These are phyloP conservation scores for Filobasidium floriforme DNA, from an alignment of 768 basidiomycete genomes.

Conservation along the genomic window DNA sequence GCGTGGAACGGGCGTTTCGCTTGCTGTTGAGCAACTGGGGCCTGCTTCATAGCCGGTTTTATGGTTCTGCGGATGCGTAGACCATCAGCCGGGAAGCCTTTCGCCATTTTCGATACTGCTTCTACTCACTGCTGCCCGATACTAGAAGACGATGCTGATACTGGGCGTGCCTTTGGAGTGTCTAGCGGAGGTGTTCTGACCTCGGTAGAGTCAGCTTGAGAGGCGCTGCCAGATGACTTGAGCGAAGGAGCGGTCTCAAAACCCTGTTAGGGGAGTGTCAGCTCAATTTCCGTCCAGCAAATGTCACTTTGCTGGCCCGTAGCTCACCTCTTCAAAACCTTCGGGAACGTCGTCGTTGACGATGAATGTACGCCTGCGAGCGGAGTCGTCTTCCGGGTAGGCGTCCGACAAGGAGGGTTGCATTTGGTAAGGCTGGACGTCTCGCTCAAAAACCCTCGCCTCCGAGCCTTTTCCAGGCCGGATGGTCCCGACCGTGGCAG, in stretches of 20 bases:
- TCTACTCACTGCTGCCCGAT: background rate
- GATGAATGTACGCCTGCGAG: background rate
- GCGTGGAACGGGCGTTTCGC: conserved; percentile 24
- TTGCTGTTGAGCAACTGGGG: conserved; percentile 12
- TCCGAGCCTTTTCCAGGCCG: conserved; percentile 1
- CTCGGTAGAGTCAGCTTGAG: conserved; percentile 1
- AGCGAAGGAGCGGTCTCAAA: background rate
- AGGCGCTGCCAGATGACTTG: background rate
- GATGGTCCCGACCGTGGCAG: background rate
- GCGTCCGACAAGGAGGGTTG: background rate
- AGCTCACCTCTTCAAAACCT: background rate
- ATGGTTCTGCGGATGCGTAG: background rate
- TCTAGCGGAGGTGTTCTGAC: background rate
- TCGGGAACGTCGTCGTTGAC: conserved; percentile 5
- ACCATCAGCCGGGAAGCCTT: background rate
- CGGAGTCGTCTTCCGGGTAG: background rate
- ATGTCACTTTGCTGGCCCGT: too few species aligned
- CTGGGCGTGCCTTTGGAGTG: background rate
- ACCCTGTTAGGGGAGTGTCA: background rate
- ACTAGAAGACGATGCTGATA: background rate
- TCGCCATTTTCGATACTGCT: background rate
- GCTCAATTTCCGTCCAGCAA: too few species aligned
- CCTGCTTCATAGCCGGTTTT: conserved; percentile 5
- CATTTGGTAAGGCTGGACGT: conserved; percentile 3
- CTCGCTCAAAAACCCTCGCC: background rate